Conservation (phyloP, 768 basidiomycete species). For the Heimioporus sp. region DNA sequence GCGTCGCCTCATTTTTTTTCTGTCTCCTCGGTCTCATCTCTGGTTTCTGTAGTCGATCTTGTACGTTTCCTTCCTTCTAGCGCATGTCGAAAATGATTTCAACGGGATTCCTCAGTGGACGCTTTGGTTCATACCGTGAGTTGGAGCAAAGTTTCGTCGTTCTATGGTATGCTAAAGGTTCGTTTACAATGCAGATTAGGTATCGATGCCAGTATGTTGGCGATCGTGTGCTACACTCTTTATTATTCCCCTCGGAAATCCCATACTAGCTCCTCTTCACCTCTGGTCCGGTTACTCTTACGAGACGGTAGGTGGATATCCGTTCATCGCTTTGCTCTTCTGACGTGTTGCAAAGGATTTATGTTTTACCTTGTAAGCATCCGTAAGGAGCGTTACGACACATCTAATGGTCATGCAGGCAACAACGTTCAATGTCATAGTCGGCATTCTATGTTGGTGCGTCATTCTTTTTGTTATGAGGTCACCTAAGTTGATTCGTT, state of each 20-base stretch:
- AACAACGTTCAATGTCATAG: slow-evolving; percentile 8
- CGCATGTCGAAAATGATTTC: background rate
- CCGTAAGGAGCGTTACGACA: too few relatives aligned
- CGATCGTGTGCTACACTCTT: slow-evolving; percentile 4
- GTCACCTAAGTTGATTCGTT: background rate
- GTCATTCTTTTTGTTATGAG: background rate
- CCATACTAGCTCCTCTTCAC: background rate
- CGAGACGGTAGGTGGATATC: slow-evolving; percentile 6
- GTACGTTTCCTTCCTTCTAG: slow-evolving; percentile 1
- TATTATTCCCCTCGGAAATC: background rate
- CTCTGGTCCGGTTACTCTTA: background rate
- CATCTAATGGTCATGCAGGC: slow-evolving; percentile 3
- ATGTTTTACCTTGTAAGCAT: slow-evolving; percentile 18
- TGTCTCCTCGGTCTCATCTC: background rate
- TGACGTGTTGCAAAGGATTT: slow-evolving; percentile 5
- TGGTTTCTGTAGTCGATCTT: background rate
- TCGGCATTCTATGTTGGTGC: slow-evolving; percentile 16
- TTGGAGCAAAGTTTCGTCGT: background rate
- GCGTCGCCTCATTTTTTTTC: too few relatives aligned
- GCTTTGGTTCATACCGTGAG: slow-evolving; percentile 11
- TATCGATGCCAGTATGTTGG: slow-evolving; percentile 14
- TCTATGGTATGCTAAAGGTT: background rate
- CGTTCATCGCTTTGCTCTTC: background rate
- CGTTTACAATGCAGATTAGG: slow-evolving; percentile 8
- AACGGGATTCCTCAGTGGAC: slow-evolving; percentile 11